Conservation (phyloP, 352 stramenopile species). For the Phytopythium kandeliae region DNA sequence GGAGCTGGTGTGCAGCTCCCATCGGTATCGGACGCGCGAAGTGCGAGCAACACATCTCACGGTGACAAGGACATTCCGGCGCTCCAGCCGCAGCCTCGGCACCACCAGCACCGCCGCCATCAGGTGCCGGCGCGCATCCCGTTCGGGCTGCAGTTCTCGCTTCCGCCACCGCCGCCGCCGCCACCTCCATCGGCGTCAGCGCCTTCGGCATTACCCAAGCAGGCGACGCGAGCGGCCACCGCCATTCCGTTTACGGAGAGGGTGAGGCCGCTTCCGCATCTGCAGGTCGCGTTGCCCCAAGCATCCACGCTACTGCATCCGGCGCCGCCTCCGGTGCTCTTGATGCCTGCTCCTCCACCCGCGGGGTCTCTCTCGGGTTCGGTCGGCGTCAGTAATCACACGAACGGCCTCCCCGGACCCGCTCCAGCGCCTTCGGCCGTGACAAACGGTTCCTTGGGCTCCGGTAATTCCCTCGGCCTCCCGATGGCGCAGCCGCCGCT, state of each 20-base stretch:
- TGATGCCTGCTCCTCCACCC: constrained; percentile 17
- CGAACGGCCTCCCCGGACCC: neutral
- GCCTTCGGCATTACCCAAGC: constrained; percentile 13
- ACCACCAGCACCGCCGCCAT: constrained; percentile 11
- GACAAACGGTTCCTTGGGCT: neutral
- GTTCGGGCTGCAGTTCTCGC: constrained; percentile 28
- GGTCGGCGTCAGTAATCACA: neutral
- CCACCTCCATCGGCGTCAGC: constrained; percentile 4
- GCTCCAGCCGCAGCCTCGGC: constrained; percentile 15
- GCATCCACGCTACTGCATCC: constrained; percentile 35
- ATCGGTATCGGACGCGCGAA: neutral
- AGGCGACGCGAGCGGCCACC: neutral
- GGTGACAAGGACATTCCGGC: constrained; percentile 15
- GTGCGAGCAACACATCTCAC: neutral
- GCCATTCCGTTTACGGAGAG: constrained; percentile 16
- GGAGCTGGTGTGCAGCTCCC: neutral
- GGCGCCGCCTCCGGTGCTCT: constrained; percentile 19
- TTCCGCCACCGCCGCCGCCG: constrained; percentile 20
- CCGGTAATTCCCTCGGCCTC: neutral
- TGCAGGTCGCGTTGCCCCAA: constrained; percentile 45
- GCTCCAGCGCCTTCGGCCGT: neutral
- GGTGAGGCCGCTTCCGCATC: constrained; percentile 38
- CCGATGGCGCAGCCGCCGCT: constrained; percentile 18
- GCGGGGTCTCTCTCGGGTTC: neutral
- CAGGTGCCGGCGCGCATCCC: neutral